These are phyloP conservation scores for Penicillium sp. DNA, from an alignment of 2,329 filamentous ascomycete genomes.

Conservation along the genomic window DNA sequence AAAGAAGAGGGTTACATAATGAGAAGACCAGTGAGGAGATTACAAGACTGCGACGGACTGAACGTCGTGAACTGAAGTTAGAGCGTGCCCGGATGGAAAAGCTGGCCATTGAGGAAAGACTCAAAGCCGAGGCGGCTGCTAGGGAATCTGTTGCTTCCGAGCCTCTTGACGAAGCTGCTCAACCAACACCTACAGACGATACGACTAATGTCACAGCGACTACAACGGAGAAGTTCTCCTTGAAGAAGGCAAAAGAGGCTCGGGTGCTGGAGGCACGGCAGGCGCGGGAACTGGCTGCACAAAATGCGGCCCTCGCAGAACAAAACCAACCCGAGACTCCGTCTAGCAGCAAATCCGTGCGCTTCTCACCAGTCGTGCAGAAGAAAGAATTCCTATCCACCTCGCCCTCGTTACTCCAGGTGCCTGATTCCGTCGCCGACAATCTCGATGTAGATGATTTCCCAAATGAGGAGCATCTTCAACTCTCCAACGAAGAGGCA, in stretches of 20 bases:
- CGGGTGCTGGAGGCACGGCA: slow-evolving; percentile 24
- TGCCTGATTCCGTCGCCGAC: slow-evolving; percentile 13
- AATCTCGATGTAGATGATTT: slow-evolving; percentile 25
- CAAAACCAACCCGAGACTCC: slow-evolving; percentile 5
- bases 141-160: slow-evolving; percentile 24
- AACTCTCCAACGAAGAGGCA: slow-evolving; percentile 83
- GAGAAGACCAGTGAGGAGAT: slow-evolving; percentile 75
- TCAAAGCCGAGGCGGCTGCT: slow-evolving; percentile 52
- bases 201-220: slow-evolving; percentile 16
- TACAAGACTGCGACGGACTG: slow-evolving; percentile 72
- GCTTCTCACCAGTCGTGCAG: slow-evolving; percentile 67
- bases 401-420: slow-evolving; percentile 13
- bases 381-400: slow-evolving; percentile 56
- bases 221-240: slow-evolving; percentile 33
- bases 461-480: slow-evolving; percentile 75
- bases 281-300: slow-evolving; percentile 12
- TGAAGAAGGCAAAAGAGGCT: slow-evolving; percentile 36
- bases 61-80: slow-evolving; percentile 81
- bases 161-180: slow-evolving; percentile 8
- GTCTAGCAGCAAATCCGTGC: slow-evolving; percentile 58
- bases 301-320: slow-evolving; percentile 13
- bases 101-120: slow-evolving; percentile 74
- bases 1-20: slow-evolving; percentile 63
- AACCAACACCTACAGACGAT: slow-evolving; percentile 16
- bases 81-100: slow-evolving; percentile 86